Conservation (phyloP, 2,329 filamentous ascomycete genomes). For the Atkinsonella texensis region DNA sequence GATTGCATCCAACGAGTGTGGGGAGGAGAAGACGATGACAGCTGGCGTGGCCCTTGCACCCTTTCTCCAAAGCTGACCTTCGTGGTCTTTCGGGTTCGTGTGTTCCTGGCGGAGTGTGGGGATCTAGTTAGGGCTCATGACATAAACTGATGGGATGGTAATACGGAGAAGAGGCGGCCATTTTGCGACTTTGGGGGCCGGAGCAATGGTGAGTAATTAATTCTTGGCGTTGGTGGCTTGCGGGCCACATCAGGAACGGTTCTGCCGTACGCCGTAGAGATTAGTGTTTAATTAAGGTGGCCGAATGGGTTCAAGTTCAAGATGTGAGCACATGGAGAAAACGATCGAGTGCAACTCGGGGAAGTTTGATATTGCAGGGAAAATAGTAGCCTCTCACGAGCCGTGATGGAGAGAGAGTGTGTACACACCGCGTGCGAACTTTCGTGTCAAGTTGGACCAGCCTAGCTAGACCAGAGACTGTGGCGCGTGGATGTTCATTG, state of each 20-base stretch:
- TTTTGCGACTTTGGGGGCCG: neutral
- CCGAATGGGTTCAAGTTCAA: too few relatives aligned
- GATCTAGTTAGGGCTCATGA: neutral
- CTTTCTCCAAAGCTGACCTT: slow-evolving; percentile 1
- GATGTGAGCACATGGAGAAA: too few relatives aligned
- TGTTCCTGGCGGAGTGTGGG: neutral
- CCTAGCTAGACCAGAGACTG: too few relatives aligned
- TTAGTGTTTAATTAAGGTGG: too few relatives aligned
- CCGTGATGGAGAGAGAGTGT: too few relatives aligned
- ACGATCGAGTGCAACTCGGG: too few relatives aligned
- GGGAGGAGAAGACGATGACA: neutral
- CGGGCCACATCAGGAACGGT: too few relatives aligned
- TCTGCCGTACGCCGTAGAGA: too few relatives aligned
- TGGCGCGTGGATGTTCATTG: too few relatives aligned
- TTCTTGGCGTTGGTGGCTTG: neutral
- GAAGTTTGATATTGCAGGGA: neutral
- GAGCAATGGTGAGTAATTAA: neutral
- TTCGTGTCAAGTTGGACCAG: too few relatives aligned
- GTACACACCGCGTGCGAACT: too few relatives aligned
- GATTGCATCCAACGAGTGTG: neutral
- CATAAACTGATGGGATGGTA: neutral
- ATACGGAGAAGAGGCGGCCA: neutral
- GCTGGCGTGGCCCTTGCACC: neutral
- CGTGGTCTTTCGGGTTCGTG: neutral
- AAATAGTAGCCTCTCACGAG: too few relatives aligned